phyloP scores from a whole-genome alignment of 73 alveolate species.

The Blepharisma japonicum region DNA sequence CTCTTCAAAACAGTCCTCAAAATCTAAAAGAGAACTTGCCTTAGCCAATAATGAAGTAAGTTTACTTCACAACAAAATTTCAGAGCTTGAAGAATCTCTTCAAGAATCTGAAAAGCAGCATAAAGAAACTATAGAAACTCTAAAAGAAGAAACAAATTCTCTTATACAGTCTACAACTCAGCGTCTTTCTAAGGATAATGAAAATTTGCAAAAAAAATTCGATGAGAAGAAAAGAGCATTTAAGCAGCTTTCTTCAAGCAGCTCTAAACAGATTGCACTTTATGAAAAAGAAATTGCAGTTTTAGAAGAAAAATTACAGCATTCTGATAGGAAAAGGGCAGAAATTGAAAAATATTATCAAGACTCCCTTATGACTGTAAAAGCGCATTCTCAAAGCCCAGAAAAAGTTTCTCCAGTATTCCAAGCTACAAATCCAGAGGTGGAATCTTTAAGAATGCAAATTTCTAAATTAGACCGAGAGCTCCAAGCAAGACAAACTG shows the following conservation, averaged over 20 bases:
- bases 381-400: background rate
- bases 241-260: background rate
- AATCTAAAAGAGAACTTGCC: constrained; percentile 15
- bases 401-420: background rate
- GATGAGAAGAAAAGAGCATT: constrained; percentile 21
- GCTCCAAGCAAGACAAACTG: background rate
- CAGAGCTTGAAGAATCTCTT: constrained; percentile 11
- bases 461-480: constrained; percentile 20
- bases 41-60: background rate
- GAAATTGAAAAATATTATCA: constrained; percentile 25
- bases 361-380: background rate
- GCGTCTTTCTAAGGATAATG: background rate
- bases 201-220: background rate
- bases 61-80: background rate
- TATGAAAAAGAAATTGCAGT: constrained; percentile 20
- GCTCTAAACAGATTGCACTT: background rate
- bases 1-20: background rate
- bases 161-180: background rate
- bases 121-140: background rate
- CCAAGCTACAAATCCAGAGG: background rate
- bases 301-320: constrained; percentile 17
- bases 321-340: background rate
- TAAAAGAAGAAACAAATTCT: background rate
- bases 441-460: background rate
- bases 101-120: background rate